A percentile compares a stretch with the other conserved stretches of the same genome.
phyloP scores from a whole-genome alignment of 2,329 filamentous ascomycete genomes.

The Albifimbria verrucaria region DNA sequence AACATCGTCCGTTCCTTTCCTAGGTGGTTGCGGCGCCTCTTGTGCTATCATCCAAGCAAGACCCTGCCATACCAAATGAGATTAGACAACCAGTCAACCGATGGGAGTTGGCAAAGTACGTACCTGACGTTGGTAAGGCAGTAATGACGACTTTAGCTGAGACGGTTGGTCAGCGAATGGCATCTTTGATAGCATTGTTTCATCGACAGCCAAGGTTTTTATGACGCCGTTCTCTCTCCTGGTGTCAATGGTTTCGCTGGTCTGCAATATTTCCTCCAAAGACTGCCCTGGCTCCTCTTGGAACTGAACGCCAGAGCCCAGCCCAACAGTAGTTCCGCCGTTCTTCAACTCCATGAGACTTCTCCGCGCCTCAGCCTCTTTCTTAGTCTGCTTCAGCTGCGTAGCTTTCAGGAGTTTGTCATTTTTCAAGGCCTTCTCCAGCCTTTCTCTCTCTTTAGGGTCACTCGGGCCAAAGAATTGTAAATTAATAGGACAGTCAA shows the following conservation, averaged over 20 bases:
- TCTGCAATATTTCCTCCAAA: slow-evolving; percentile 61
- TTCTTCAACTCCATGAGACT: slow-evolving; percentile 37
- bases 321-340: slow-evolving; percentile 34
- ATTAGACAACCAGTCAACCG: background rate
- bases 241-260: slow-evolving; percentile 66
- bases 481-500: slow-evolving; percentile 69
- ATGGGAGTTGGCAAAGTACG: slow-evolving; percentile 9
- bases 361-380: slow-evolving; percentile 51
- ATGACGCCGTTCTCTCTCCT: slow-evolving; percentile 61
- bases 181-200: slow-evolving; percentile 68
- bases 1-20: slow-evolving; percentile 50
- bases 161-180: slow-evolving; percentile 68
- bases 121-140: slow-evolving; percentile 74
- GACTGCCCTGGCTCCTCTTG: slow-evolving; percentile 37
- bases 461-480: slow-evolving; percentile 67
- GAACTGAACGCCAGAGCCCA: slow-evolving; percentile 20
- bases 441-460: slow-evolving; percentile 41
- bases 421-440: slow-evolving; percentile 61
- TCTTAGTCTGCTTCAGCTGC: slow-evolving; percentile 52
- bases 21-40: slow-evolving; percentile 66
- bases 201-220: slow-evolving; percentile 68
- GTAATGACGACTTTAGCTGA: slow-evolving; percentile 60
- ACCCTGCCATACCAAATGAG: slow-evolving; percentile 46
- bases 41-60: slow-evolving; percentile 78
- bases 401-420: slow-evolving; percentile 61